A percentile compares a stretch with the other conserved stretches of the same genome.
Conservation (phyloP, 2,329 filamentous ascomycete species). For the Diplodia scrobiculata region DNA sequence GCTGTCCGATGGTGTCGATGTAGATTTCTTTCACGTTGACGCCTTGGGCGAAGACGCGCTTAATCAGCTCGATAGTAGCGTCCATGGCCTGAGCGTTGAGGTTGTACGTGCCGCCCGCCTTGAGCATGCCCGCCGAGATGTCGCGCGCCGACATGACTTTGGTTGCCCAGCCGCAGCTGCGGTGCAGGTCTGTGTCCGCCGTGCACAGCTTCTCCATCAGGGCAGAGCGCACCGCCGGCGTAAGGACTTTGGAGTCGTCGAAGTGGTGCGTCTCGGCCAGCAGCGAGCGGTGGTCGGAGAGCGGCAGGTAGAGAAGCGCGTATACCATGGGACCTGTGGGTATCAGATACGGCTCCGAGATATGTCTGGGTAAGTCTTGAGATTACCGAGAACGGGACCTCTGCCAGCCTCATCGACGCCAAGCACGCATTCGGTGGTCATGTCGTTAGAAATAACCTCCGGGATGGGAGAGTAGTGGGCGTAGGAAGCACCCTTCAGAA, state of each 20-base stretch:
- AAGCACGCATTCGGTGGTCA: conserved; percentile 67
- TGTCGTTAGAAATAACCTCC: conserved; percentile 44
- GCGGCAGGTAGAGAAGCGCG: conserved; percentile 69
- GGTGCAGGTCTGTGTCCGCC: conserved; percentile 58
- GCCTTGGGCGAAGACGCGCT: conserved; percentile 71
- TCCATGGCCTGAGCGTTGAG: conserved; percentile 96
- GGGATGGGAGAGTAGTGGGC: conserved; percentile 53
- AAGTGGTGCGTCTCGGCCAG: conserved; percentile 81
- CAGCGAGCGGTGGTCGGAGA: conserved; percentile 67
- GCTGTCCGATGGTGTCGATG: conserved; percentile 90
- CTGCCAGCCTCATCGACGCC: conserved; percentile 93
- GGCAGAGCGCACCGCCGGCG: conserved; percentile 71
- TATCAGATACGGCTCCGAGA: not conserved
- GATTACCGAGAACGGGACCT: conserved; percentile 82
- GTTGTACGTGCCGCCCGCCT: conserved; percentile 69
- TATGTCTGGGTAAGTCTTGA: not conserved
- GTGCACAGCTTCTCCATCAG: conserved; percentile 75
- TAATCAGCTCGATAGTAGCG: conserved; percentile 80
- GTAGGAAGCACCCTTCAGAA: conserved; percentile 52
- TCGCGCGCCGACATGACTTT: conserved; percentile 78
- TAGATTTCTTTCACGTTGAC: conserved; percentile 88
- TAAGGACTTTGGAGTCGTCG: conserved; percentile 93
- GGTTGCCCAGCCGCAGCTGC: conserved; percentile 80
- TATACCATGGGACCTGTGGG: conserved; percentile 65
- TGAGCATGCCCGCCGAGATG: conserved; percentile 78